Evolutionary conservation across 2,329 filamentous ascomycete species (phyloP).

Genomic region (Aspergillus quadrilineatus): DNA sequence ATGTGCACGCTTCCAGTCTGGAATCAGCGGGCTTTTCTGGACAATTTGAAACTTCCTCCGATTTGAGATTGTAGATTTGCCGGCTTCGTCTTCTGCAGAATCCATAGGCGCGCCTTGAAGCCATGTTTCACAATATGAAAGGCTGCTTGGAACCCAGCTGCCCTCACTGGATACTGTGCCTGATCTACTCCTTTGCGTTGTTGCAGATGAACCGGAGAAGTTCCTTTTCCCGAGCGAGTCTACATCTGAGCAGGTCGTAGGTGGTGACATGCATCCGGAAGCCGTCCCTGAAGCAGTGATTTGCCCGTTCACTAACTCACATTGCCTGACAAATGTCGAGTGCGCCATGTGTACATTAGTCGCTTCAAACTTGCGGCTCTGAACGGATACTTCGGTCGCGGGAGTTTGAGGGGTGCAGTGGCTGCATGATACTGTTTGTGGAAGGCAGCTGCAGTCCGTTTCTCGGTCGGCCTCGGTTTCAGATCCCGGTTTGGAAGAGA

Average conservation of each 20-base stretch:
- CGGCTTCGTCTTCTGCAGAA: conserved; percentile 24
- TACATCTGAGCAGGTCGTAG: conserved; percentile 15
- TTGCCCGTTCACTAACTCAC: conserved; percentile 20
- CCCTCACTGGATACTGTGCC: conserved; percentile 38
- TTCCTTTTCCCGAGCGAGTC: conserved; percentile 15
- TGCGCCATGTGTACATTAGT: conserved; percentile 37
- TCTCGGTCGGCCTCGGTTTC: conserved; percentile 20
- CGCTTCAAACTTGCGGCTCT: conserved; percentile 17
- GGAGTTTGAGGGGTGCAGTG: conserved; percentile 20
- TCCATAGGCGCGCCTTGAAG: conserved; percentile 39
- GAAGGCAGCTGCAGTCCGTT: conserved; percentile 12
- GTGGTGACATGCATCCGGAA: conserved; percentile 15
- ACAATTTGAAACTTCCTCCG: conserved; percentile 40
- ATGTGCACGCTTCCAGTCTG: conserved; percentile 20
- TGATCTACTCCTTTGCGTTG: conserved; percentile 31
- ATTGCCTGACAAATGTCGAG: conserved; percentile 32
- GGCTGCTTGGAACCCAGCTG: conserved; percentile 38
- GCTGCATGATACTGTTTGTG: conserved; percentile 14
- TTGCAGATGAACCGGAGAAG: conserved; percentile 23
- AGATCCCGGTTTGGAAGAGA: conserved; percentile 23
- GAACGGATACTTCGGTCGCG: conserved; percentile 9
- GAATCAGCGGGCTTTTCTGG: conserved; percentile 33
- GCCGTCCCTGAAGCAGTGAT: conserved; percentile 12
- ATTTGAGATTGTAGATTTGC: conserved; percentile 29
- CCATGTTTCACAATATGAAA: conserved; percentile 41